Evolutionary conservation across 148 eudicot genomes (phyloP), one percentile per base, ranked within the genome.

Genomic region (Simmondsia chinensis): DNA sequence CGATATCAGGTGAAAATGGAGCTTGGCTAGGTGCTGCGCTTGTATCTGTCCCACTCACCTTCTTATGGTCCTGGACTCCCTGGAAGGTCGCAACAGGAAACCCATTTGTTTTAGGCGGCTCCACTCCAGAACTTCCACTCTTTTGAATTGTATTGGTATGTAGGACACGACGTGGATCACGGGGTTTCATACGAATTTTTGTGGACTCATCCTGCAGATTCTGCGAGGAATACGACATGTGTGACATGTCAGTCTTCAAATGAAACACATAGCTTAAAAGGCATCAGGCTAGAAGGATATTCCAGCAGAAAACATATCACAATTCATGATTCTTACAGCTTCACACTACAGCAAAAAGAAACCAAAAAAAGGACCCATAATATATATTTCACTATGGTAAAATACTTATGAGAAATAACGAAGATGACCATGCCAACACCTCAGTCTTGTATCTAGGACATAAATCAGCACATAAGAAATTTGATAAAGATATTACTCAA

Each of bases 91-190:
- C 43, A 9, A 35, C 45, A 20, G 33, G 50, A 19, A 52, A 30
- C 32, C 60, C 59, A 59, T 49, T 71, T 42, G 55, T 40, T 53
- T 62, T 69, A 11, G 48, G 29, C 39, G 63, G 80, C 59, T 79
- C 78, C 39, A 73, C 24, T 26, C 33, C 74, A 53, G 60, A 39
- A 46, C 48, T 65, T 20, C 53, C 68, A 43, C 36, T 49, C 42
- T 59, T 79, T 39, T 68, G 71, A 16, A 40, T 43, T 16, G 52
- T 11, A 47, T 52, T 73, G 42, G 51, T 60, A 36, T 77, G 87
- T 46, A 82, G 84, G 39, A 55, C 55, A 49, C 96, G 89, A n/a
- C 96, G 89, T 59, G 99, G 96, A 52, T 93, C 94, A 54, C 96
- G 91, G 25, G 94, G 84, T 54, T 86, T 93, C 99, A 93, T 86